Evolutionary conservation across 2,329 filamentous ascomycete species (phyloP).

Genomic region (Botrytis squamosa): DNA sequence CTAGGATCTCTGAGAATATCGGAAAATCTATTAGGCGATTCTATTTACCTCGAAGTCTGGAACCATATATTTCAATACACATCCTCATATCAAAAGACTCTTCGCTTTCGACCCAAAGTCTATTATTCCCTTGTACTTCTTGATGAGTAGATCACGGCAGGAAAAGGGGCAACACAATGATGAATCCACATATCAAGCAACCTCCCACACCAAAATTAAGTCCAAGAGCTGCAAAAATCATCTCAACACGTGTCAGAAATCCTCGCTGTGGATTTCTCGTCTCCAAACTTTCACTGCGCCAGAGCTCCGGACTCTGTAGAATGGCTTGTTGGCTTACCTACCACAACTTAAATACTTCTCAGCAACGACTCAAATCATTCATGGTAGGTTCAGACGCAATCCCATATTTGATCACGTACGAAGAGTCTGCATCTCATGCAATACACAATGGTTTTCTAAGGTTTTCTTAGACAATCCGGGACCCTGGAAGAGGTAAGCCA

Average conservation of each 20-base stretch:
- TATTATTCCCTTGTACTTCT: background rate
- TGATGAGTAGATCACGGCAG: background rate
- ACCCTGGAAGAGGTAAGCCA: slow-evolving; percentile 17
- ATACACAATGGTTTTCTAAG: background rate
- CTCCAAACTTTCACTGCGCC: slow-evolving; percentile 19
- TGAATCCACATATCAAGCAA: background rate
- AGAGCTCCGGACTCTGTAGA: background rate
- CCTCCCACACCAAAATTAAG: background rate
- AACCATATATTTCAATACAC: slow-evolving; percentile 1
- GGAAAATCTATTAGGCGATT: slow-evolving; percentile 18
- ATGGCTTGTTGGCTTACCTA: slow-evolving; percentile 16
- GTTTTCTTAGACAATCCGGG: slow-evolving; percentile 1
- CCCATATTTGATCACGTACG: slow-evolving; percentile 4
- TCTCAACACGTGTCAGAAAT: slow-evolving; percentile 18
- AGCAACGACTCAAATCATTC: slow-evolving; percentile 8
- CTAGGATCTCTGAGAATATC: background rate
- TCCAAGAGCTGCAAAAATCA: slow-evolving; percentile 5
- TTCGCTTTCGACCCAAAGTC: background rate
- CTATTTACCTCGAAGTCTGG: background rate
- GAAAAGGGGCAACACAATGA: slow-evolving; percentile 12
- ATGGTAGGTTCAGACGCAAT: background rate
- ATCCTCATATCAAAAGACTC: background rate
- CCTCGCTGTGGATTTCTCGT: slow-evolving; percentile 8
- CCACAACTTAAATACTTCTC: background rate
- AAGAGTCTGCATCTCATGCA: slow-evolving; percentile 6